Evolutionary conservation across 768 basidiomycete species (phyloP), one percentile per base, ranked within the genome.

Genomic region (Hemileccinum impolitum): DNA sequence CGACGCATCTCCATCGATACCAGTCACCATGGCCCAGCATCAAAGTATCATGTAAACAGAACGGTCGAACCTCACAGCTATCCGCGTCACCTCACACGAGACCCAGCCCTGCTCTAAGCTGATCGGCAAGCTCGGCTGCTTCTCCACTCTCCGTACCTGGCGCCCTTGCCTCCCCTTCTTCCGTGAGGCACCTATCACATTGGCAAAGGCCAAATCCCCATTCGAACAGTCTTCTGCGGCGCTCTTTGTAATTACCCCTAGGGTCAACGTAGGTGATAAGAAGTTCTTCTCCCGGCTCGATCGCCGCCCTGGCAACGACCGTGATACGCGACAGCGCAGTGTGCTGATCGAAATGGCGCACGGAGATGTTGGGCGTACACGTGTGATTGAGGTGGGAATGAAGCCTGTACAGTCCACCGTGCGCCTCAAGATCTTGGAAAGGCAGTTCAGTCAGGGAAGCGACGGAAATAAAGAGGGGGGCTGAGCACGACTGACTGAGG

Each of bases 341-440:
- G 43, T 79, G 80, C 54, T 75, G 77, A 64, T 89, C 84, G 48
- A 90, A 68, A 62, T 91, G 91, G 2, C 86, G 82, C 14, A 88
- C 82, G 15, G 89, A 87, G 41, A 84, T 57, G 65, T 91, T 94
- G 0, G 93, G 90, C 15, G 71, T 65, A 66, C 93, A 96, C 7
- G 78, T 78, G 65, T 96, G 93, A 66, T 95, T 96, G 26, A 94
- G 66, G 56, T 94, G 89, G 2, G 91, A 86, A 63, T 94, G 91
- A 5, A 94, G 76, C 18, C 77, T 78, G 68, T 94, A 95, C 10
- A 95, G 72, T 2, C 91, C 92, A 3, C 90, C 91, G 47, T 93
- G 89, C 2, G 85, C 80, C 69, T 94, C 92, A 43, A 93, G 72
- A 60, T 93, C 86, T 86, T 44, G 7, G 10, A n/a, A n/a, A n/a